Evolutionary conservation across 192 early-diverging fungal genomes (phyloP), one percentile per base, ranked within the genome.

Genomic region (Backusella morwellensis): DNA sequence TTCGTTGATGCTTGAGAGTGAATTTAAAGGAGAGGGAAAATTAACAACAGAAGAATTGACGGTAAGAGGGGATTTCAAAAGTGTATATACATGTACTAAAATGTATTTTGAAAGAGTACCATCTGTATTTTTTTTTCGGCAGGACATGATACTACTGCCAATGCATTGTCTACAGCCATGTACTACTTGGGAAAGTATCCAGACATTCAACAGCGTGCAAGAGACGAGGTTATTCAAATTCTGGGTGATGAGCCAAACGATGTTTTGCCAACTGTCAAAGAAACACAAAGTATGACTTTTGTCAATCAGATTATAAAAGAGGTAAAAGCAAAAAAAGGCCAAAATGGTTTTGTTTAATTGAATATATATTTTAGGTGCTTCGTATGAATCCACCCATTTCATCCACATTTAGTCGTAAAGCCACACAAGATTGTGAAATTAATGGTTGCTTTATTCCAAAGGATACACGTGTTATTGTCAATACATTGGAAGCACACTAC

Each of bases 121-220:
- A 32, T 77, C 1, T 77, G 75, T 70, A 77, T 87, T 63, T 90
- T 91, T 74, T 89, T 88, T 36, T 77, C 88, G 29, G 90, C 88
- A n/a, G 90, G 87, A 4, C 78, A 80, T 35, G 78, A 80, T 26
- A 80, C 78, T 0, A 75, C 74, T n/a, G 26, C 78, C 1, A 34
- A 70, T 35, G 69, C 83, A 12, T 69, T 88, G 3, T 72, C 80
- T 36, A 72, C 79, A 32, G 38, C 84, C 35, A 68, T 88, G 34
- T 84, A 84, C 50, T 80, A 87, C 72, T 76, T 90, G 42, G 88
- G 85, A 21, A 77, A 69, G 32, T 75, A 87, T 35, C 68, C 50
- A 69, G 54, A 59, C 7, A 66, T 78, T 40, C 77, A 78, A 52
- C 38, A 74, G 4, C 67, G 74, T 34, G 77, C 77, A 52, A 54